Conservation (phyloP, 768 basidiomycete species). For the Leucocoprinus birnbaumii region DNA sequence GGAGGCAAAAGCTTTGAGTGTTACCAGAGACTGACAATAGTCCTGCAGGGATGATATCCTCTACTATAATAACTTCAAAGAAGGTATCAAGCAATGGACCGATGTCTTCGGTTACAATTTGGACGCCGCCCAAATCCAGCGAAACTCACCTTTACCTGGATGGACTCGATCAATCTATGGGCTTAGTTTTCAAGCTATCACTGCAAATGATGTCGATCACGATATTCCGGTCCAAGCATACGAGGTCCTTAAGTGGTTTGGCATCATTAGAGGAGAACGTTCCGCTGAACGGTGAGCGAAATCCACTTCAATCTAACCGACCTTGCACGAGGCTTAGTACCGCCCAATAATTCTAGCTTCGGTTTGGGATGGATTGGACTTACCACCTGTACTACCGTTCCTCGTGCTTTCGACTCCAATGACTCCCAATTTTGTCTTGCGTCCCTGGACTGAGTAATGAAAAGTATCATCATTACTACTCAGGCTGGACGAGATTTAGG, state of each 20-base stretch:
- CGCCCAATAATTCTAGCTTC: conserved; percentile 1
- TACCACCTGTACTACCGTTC: conserved; percentile 18
- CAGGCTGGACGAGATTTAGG: too few species aligned
- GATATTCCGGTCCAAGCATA: conserved; percentile 48
- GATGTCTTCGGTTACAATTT: conserved; percentile 45
- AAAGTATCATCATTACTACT: too few species aligned
- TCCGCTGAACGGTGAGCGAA: too few species aligned
- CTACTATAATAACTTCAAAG: conserved; percentile 45
- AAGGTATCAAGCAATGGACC: conserved; percentile 56
- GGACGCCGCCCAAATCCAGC: conserved; percentile 34
- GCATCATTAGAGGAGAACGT: conserved; percentile 32
- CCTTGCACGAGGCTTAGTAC: too few species aligned
- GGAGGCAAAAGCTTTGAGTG: neutral
- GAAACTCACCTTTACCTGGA: conserved; percentile 39
- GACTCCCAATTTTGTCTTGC: conserved; percentile 21
- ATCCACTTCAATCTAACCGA: too few species aligned
- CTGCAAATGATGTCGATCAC: conserved; percentile 45
- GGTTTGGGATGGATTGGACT: conserved; percentile 28
- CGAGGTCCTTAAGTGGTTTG: conserved; percentile 46
- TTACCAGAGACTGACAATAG: neutral
- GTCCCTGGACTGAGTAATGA: neutral
- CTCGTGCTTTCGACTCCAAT: conserved; percentile 15
- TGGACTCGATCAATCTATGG: conserved; percentile 52
- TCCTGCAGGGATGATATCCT: conserved; percentile 44
- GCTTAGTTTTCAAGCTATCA: conserved; percentile 46